phyloP scores from a whole-genome alignment of 2,329 filamentous ascomycete species.

The Diaporthe batatas region DNA sequence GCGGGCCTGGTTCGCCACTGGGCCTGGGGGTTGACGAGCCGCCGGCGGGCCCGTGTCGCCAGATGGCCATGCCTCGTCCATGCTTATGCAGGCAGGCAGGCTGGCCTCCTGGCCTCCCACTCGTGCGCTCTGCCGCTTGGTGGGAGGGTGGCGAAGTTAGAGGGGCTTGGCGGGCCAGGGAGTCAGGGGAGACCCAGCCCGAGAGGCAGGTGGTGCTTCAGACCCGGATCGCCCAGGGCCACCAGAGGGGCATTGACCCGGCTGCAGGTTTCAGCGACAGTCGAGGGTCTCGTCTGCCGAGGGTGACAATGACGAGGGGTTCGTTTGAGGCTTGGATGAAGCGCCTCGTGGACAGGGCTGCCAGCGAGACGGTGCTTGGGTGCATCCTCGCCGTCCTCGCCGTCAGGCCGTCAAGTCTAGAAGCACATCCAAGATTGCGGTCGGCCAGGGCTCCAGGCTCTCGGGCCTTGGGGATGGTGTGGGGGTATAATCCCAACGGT shows the following conservation, averaged over 20 bases:
- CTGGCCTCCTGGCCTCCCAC: slow-evolving; percentile 35
- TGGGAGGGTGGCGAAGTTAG: slow-evolving; percentile 41
- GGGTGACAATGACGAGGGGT: slow-evolving; percentile 6
- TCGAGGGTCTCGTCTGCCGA: slow-evolving; percentile 30
- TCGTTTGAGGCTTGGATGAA: slow-evolving; percentile 36
- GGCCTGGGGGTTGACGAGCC: slow-evolving; percentile 27
- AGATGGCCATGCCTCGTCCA: slow-evolving; percentile 31
- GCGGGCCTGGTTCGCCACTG: slow-evolving; percentile 37
- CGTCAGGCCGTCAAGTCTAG: too few species aligned
- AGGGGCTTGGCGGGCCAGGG: slow-evolving; percentile 34
- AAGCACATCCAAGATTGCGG: slow-evolving; percentile 6
- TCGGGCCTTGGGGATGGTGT: neutral
- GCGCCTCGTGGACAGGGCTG: too few species aligned
- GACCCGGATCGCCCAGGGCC: slow-evolving; percentile 22
- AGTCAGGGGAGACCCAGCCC: slow-evolving; percentile 37
- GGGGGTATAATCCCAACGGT: slow-evolving; percentile 17
- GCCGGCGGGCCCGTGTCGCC: slow-evolving; percentile 38
- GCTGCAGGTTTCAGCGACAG: slow-evolving; percentile 37
- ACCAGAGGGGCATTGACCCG: slow-evolving; percentile 37
- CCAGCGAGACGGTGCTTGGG: too few species aligned
- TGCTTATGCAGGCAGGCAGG: slow-evolving; percentile 35
- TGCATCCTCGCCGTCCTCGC: too few species aligned
- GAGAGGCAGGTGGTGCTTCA: slow-evolving; percentile 39
- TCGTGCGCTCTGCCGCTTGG: slow-evolving; percentile 34
- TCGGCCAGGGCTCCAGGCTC: neutral